These are phyloP conservation scores for Pyrus hybrid DNA, from an alignment of 331 rosid genomes.

Conservation along the genomic window DNA sequence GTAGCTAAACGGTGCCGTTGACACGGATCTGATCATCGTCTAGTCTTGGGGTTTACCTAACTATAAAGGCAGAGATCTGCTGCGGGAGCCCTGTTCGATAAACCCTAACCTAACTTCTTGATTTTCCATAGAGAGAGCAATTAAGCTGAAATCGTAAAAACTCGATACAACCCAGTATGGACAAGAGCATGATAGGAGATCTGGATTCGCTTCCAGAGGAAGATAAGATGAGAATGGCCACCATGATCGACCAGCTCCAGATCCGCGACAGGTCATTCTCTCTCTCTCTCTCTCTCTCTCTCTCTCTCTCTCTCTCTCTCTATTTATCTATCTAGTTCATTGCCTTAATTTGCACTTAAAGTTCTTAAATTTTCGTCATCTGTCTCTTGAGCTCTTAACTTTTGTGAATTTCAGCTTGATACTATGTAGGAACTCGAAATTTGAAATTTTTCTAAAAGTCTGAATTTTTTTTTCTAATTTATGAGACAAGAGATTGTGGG, in stretches of 20 bases:
- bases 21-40: not conserved
- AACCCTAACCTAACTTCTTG: not conserved
- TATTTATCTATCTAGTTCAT: not conserved
- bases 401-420: not conserved
- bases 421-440: not conserved
- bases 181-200: slow-evolving; percentile 76
- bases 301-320: no score
- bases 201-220: slow-evolving; percentile 56
- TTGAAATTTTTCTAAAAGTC: not conserved
- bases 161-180: slow-evolving; percentile 32
- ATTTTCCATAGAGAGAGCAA: not conserved
- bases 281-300: not conserved
- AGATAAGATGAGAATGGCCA: slow-evolving; percentile 63
- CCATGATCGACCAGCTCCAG: slow-evolving; percentile 86
- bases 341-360: not conserved
- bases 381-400: not conserved
- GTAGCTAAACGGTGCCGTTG: not conserved
- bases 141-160: not conserved
- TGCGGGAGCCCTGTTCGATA: not conserved
- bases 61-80: not conserved
- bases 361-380: not conserved
- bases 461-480: no score
- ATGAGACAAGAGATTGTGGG: not conserved
- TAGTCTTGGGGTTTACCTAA: not conserved
- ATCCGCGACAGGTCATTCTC: slow-evolving; percentile 66